Evolutionary conservation across 192 early-diverging fungal species (phyloP), one percentile per base, ranked within the genome.

Genomic region (Dimargaris cristalligena): DNA sequence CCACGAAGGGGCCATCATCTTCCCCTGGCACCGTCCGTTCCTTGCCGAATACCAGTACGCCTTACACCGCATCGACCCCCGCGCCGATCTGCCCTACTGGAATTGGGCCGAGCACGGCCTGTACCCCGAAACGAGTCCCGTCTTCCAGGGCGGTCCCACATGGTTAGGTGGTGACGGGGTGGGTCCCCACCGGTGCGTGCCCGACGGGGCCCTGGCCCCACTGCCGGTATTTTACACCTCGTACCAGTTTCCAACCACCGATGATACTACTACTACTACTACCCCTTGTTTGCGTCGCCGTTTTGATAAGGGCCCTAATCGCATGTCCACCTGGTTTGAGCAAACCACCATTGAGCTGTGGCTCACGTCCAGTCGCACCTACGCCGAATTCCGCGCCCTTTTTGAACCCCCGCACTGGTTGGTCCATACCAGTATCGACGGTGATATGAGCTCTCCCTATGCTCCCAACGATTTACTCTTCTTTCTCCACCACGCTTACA

Each of bases 401-500:
- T 22, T 62, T 33, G 61, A 62, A 54, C 28, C 29, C 26, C 61
- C 48, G 23, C 61, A 62, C 34, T 34, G 44, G 26, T 14, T 34
- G 23, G 61, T 62, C 29, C 61, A 62, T 25, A 35, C 29, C 38
- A 23, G 50, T 9, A 56, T 62, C 47, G 49, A 22, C 23, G 61
- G 61, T 14, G 61, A 62, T 23, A 62, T 62, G 61, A 22, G 16
- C 31, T 25, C 49, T 1, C 25, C 4, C 51, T 65, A 62, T 48
- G 62, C 67, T 26, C 33, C 66, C 62, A 65, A 64, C 61, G 76
- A 78, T 44, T 68, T 68, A 23, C 30, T 73, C 34, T 78, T 78
- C 65, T 75, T 65, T 44, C 38, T 78, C 29, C 73, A 78, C 65
- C 76, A 78, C 52, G 69, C 66, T 28, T 62, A 63, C 60, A 63